Evolutionary conservation across 2,329 filamentous ascomycete genomes (phyloP).

Genomic region (Aspergillus pseudotamarii): DNA sequence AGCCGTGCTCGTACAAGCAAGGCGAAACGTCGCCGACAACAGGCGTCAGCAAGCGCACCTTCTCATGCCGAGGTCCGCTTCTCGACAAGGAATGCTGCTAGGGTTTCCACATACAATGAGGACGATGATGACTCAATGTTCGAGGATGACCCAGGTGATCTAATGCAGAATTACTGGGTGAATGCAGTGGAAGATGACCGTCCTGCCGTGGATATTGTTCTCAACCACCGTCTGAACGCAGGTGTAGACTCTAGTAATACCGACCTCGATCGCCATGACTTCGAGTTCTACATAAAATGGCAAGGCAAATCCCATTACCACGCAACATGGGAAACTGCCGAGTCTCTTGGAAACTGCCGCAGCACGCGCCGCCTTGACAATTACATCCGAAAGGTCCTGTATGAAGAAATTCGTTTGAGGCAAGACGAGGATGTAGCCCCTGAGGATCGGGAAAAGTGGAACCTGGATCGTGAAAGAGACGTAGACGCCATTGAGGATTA

Average conservation of each 20-base stretch:
- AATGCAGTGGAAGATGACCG: slow-evolving; percentile 71
- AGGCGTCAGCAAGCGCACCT: slow-evolving; percentile 65
- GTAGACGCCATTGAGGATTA: slow-evolving; percentile 87
- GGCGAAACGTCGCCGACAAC: slow-evolving; percentile 73
- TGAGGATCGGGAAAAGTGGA: slow-evolving; percentile 90
- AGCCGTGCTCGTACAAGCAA: slow-evolving; percentile 71
- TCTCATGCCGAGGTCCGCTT: slow-evolving; percentile 82
- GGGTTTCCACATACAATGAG: slow-evolving; percentile 70
- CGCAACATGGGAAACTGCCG: slow-evolving; percentile 88
- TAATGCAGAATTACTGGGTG: slow-evolving; percentile 71
- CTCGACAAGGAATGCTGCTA: slow-evolving; percentile 82
- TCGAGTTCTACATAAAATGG: slow-evolving; percentile 95
- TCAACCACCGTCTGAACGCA: slow-evolving; percentile 80
- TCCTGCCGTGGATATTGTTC: slow-evolving; percentile 86
- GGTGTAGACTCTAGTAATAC: slow-evolving; percentile 52
- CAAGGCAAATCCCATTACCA: slow-evolving; percentile 93
- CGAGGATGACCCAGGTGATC: slow-evolving; percentile 59
- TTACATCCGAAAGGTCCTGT: slow-evolving; percentile 83
- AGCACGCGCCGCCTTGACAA: slow-evolving; percentile 91
- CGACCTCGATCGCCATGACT: slow-evolving; percentile 63
- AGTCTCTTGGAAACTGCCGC: slow-evolving; percentile 73
- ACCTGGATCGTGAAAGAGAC: slow-evolving; percentile 89
- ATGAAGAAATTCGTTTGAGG: slow-evolving; percentile 76
- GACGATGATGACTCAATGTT: slow-evolving; percentile 63
- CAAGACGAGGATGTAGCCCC: slow-evolving; percentile 74